Evolutionary conservation across 2,329 filamentous ascomycete species (phyloP).

Genomic region (Zasmidium citrigriseum): DNA sequence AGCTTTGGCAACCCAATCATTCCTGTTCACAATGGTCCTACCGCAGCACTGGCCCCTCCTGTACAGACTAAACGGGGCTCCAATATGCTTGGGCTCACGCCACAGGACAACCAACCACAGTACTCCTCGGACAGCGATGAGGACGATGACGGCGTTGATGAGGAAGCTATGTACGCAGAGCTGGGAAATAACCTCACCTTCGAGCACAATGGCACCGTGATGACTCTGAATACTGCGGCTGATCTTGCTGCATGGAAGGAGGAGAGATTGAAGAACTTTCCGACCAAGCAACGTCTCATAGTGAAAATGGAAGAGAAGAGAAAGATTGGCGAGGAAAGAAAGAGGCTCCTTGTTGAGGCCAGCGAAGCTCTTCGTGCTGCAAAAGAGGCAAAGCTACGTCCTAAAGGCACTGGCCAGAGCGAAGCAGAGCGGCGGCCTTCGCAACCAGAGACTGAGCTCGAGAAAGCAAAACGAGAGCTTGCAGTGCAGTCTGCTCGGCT

Average conservation of each 20-base stretch:
- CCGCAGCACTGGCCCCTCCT: not conserved
- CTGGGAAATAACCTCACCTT: constrained; percentile 43
- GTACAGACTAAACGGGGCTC: constrained; percentile 53
- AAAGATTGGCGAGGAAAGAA: constrained; percentile 32
- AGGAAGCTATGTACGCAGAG: constrained; percentile 56
- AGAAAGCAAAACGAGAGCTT: constrained; percentile 19
- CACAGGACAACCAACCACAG: constrained; percentile 33
- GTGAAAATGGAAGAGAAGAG: constrained; percentile 47
- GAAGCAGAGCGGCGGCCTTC: not conserved
- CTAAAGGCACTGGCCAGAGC: not conserved
- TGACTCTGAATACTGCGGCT: constrained; percentile 56
- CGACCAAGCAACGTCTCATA: constrained; percentile 70
- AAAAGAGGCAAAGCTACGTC: not conserved
- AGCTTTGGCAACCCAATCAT: constrained; percentile 32
- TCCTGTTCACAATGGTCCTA: not conserved
- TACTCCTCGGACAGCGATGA: constrained; percentile 42
- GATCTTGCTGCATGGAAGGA: constrained; percentile 80
- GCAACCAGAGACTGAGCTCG: constrained; percentile 13
- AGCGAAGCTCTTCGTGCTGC: constrained; percentile 10
- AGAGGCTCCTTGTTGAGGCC: constrained; percentile 35
- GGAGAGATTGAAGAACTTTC: constrained; percentile 77
- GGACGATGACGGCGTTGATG: constrained; percentile 70
- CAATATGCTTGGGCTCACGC: constrained; percentile 71
- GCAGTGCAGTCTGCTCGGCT: constrained; percentile 25
- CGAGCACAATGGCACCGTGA: constrained; percentile 57